These are phyloP conservation scores for Yamadazyma sp. DNA, from an alignment of 805 yeast genomes.

Conservation along the genomic window DNA sequence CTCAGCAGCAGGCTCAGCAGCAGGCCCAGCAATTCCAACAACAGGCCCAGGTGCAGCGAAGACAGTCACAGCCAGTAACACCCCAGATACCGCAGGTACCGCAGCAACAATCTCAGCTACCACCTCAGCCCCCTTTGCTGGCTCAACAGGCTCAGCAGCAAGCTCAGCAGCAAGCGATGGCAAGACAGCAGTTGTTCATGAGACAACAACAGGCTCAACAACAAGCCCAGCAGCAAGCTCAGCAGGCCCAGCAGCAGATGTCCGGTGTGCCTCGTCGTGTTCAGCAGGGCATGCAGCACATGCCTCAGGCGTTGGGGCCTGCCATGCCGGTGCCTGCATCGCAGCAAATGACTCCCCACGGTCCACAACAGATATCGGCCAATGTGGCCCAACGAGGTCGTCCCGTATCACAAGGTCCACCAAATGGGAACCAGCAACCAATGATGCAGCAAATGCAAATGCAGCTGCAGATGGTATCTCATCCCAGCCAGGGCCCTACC, in stretches of 20 bases:
- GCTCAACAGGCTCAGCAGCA: constrained; percentile 4
- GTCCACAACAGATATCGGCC: constrained; percentile 6
- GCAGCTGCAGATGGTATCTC: constrained; percentile 5
- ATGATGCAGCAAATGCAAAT: constrained; percentile 5
- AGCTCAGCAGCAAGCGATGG: constrained; percentile 7
- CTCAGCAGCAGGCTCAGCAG: constrained; percentile 13
- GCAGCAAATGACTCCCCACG: constrained; percentile 3
- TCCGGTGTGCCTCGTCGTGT: constrained; percentile 3
- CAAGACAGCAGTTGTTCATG: constrained; percentile 6
- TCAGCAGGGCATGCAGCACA: constrained; percentile 3
- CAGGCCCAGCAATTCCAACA: constrained; percentile 11
- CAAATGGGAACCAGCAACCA: constrained; percentile 1
- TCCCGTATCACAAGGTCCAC: constrained; percentile 2
- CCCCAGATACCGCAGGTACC: constrained; percentile 10
- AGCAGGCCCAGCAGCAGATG: constrained; percentile 7
- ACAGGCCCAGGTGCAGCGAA: constrained; percentile 6
- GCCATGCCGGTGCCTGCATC: constrained; percentile 2
- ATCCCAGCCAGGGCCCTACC: neutral
- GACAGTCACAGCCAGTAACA: constrained; percentile 9
- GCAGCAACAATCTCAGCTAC: constrained; percentile 10
- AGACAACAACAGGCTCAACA: constrained; percentile 8
- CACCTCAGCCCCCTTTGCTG: neutral
- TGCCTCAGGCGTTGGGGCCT: constrained; percentile 4
- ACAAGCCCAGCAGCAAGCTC: constrained; percentile 5
- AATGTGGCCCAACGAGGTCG: constrained; percentile 1